A percentile compares a stretch with the other conserved stretches of the same genome.
These are phyloP conservation scores for Daphne laureola DNA, from an alignment of 441 rosid species.

Conservation along the genomic window DNA sequence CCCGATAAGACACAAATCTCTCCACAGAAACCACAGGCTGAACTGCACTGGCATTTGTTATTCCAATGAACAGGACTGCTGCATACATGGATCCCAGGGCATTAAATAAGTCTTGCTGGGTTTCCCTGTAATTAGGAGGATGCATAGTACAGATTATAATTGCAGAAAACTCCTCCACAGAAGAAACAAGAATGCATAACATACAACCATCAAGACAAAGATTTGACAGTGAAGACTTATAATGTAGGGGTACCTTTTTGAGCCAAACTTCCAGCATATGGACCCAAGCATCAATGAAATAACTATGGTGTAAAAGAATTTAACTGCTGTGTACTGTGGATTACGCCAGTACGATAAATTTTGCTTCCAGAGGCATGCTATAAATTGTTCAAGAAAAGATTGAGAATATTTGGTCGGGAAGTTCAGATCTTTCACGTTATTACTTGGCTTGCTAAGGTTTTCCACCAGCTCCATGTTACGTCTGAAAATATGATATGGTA, in stretches of 20 bases:
- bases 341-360: slow-evolving; percentile 91
- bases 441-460: slow-evolving; percentile 66
- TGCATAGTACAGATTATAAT: slow-evolving; percentile 7
- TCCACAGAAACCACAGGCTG: slow-evolving; percentile 95
- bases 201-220: not conserved
- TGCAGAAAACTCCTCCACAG: slow-evolving; percentile 6
- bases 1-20: slow-evolving; percentile 89
- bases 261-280: slow-evolving; percentile 91
- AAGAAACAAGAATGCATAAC: not conserved
- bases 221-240: slow-evolving; percentile 5
- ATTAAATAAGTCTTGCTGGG: slow-evolving; percentile 69
- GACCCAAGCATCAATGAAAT: slow-evolving; percentile 94
- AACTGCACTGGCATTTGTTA: slow-evolving; percentile 79
- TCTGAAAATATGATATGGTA: slow-evolving; percentile 32
- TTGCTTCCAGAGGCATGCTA: slow-evolving; percentile 95
- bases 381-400: slow-evolving; percentile 61
- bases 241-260: slow-evolving; percentile 43
- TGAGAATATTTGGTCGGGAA: slow-evolving; percentile 79
- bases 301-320: slow-evolving; percentile 83
- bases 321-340: slow-evolving; percentile 95
- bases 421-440: slow-evolving; percentile 49
- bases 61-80: slow-evolving; percentile 82
- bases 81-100: slow-evolving; percentile 95
- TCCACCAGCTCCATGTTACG: slow-evolving; percentile 67
- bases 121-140: slow-evolving; percentile 44